These are phyloP conservation scores for Fusarium chuoi DNA, from an alignment of 2,329 filamentous ascomycete species.

Conservation along the genomic window DNA sequence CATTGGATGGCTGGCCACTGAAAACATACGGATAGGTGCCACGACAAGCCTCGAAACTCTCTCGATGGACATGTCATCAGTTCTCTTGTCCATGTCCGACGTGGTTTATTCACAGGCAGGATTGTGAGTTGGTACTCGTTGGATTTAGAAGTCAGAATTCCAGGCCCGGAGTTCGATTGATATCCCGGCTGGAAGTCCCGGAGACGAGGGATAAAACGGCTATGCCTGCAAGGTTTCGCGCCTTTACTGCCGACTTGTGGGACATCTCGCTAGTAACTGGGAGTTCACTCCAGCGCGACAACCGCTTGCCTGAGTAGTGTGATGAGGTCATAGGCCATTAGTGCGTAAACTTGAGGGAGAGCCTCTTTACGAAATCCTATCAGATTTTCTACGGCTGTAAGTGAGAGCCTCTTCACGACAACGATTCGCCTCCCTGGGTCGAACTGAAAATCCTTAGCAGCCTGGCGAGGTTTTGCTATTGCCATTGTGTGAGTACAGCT, in stretches of 20 bases:
- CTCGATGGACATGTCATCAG: constrained; percentile 3
- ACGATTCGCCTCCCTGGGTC: neutral
- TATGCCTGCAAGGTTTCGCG: constrained; percentile 32
- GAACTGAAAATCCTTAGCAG: neutral
- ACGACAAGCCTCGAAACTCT: constrained; percentile 14
- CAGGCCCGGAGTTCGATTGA: neutral
- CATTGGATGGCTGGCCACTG: constrained; percentile 35
- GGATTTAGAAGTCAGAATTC: neutral
- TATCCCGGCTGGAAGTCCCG: constrained; percentile 23
- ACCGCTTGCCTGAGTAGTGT: constrained; percentile 25
- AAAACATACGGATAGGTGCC: constrained; percentile 33
- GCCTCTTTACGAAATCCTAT: constrained; percentile 4
- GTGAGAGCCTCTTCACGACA: neutral
- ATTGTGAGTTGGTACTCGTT: neutral
- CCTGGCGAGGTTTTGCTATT: neutral
- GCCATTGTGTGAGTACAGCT: neutral
- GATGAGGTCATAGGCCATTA: constrained; percentile 41
- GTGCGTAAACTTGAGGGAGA: neutral
- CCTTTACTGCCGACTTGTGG: constrained; percentile 38
- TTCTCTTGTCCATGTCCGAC: neutral
- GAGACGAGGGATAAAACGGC: constrained; percentile 31
- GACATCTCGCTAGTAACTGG: constrained; percentile 24
- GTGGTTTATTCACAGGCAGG: constrained; percentile 2
- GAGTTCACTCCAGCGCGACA: constrained; percentile 30
- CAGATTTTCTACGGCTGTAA: constrained; percentile 7